Evolutionary conservation across 805 yeast species (phyloP), one percentile per base, ranked within the genome.

Genomic region (Pichia sporocuriosa): DNA sequence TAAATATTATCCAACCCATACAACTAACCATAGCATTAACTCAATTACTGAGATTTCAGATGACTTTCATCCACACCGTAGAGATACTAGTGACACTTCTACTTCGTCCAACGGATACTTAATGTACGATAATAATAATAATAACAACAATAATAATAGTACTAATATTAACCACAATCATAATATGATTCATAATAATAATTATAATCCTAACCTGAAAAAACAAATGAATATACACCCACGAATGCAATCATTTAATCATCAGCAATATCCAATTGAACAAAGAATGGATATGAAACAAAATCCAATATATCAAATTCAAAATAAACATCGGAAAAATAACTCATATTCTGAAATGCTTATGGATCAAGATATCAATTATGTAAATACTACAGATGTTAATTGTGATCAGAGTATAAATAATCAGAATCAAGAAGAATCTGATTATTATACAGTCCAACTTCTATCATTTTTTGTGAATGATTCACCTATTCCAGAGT

Each of bases 401-500:
- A 12, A 11, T 10, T 19, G 21, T 12, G 24, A 42, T 13, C 23
- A 29, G 4, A 12, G 17, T 4, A 21, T 39, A 3, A 26, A 34
- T 38, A 38, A 32, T 26, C 30, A 34, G 15, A n/a, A n/a, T n/a
- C n/a, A n/a, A n/a, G n/a, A n/a, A n/a, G n/a, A n/a, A n/a, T n/a
- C n/a, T n/a, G 65, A 67, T 19, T 58, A 48, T 21, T 69, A 68
- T 41, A 63, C 68, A 0, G 64, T 63, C 12, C 56, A 64, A 19
- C 55, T 79, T 28, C 61, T 79, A 36, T 65, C 66, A n/a, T 78
- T 67, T 55, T 75, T 79, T 49, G 66, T 75, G 35, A 75, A 69
- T 41, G 79, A 75, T 42, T 56, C 59, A 32, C 58, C 62, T 10
- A 53, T 59, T 35, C 65, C 65, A 7, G 52, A 57, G 20, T 65